These are phyloP conservation scores for Scutellaria galericulata DNA, from an alignment of 257 asterid species.

Conservation along the genomic window DNA sequence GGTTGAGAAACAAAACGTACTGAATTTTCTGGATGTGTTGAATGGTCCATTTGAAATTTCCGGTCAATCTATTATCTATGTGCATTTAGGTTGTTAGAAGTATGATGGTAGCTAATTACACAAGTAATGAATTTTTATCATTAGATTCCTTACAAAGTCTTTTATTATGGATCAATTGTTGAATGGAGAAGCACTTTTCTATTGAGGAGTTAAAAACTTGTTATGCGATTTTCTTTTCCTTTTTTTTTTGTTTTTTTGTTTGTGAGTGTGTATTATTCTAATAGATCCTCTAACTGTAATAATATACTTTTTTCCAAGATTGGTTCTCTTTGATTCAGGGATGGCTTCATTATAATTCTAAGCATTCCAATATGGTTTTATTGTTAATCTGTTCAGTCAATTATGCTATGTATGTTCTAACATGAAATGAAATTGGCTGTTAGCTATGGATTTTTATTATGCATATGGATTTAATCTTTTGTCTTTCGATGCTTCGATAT, in stretches of 20 bases:
- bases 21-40: conserved; percentile 14
- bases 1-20: background rate
- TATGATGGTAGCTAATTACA: conserved; percentile 14
- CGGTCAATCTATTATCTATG: conserved; percentile 24
- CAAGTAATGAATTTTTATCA: background rate
- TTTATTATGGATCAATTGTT: background rate
- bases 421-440: conserved; percentile 1
- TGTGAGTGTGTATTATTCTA: background rate
- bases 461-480: conserved; percentile 26
- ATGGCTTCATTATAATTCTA: conserved; percentile 4
- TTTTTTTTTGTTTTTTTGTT: background rate
- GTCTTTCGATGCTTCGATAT: conserved; percentile 22
- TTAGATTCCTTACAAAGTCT: conserved; percentile 1
- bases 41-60: background rate
- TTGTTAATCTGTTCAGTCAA: background rate
- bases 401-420: conserved; percentile 16
- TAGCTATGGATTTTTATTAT: background rate
- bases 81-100: conserved; percentile 21
- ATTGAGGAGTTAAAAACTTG: background rate
- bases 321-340: background rate
- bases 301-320: conserved; percentile 15
- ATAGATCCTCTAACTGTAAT: background rate
- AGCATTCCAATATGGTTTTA: conserved; percentile 5
- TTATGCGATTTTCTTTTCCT: too few species aligned
- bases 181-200: background rate